Evolutionary conservation across 768 basidiomycete genomes (phyloP), one percentile per base, ranked within the genome.

Genomic region (Hygrophorus pudorinus): DNA sequence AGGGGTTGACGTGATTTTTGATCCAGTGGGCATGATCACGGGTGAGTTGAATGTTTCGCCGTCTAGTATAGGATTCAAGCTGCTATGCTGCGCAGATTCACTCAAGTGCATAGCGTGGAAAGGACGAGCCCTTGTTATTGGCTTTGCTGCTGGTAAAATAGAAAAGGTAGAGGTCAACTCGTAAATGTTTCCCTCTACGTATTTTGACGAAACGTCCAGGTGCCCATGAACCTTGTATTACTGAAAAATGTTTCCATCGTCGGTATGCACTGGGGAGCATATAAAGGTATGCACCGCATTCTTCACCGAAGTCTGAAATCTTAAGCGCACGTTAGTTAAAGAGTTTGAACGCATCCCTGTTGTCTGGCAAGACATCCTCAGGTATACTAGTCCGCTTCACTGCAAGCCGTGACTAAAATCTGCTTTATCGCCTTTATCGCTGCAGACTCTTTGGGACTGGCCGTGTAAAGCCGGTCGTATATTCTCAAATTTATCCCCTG

Each of bases 101-200:
- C 58, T 97, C 45, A 98, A 93, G 59, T 94, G 91, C 59, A 87
- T 92, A 45, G 86, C 85, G 0, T 97, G 93, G 81, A 92, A 93
- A 59, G 91, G 93, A 1, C 76, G 94, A 11, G 81, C 85, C 1
- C 55, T 99, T 9, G 85, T 98, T n/a, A 81, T 99, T 41, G 96
- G 94, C 5, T 98, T 93, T 60, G 89, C 85, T 3, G 85, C 74
- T 5, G 88, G 88, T 3, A 62, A 70, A 10, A 89, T 94, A 44
- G 89, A 92, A 61, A 87, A 89, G 70, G 83, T 85, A 39, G 8
- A 57, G n/a, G 44, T 18, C n/a, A 18, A 18, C 1, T 20, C 29
- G 18, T 24, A 36, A 33, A 37, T 13, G 5, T 34, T 33, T 38
- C 18, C 9, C 49, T 3, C 20, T 28, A 5, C 18, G 21, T 21